Percentiles rank a stretch among this genome's conserved stretches.
phyloP scores from a whole-genome alignment of 345 rosid genomes.

The Abelmoschus esculentus region DNA sequence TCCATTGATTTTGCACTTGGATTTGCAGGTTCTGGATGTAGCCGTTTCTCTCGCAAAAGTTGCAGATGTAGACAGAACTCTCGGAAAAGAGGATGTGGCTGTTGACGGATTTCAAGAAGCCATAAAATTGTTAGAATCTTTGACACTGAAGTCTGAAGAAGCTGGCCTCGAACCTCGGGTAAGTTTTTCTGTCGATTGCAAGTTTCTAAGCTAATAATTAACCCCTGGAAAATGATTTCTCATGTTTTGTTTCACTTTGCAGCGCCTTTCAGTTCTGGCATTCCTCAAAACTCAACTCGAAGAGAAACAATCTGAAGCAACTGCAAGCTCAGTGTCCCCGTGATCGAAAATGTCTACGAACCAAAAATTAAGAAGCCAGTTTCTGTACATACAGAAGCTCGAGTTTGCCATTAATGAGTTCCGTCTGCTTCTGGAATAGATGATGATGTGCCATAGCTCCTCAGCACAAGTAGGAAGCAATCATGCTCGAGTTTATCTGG shows the following conservation, averaged over 20 bases:
- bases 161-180: slow-evolving; percentile 72
- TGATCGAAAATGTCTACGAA: not conserved
- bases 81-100: slow-evolving; percentile 64
- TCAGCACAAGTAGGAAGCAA: not conserved
- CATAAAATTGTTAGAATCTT: slow-evolving; percentile 59
- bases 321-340: slow-evolving; percentile 2
- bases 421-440: not conserved
- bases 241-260: slow-evolving; percentile 18
- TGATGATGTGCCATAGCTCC: not conserved
- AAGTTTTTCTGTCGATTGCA: slow-evolving; percentile 19
- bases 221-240: not conserved
- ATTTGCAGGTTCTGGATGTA: slow-evolving; percentile 52
- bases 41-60: slow-evolving; percentile 92
- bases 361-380: not conserved
- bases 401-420: slow-evolving; percentile 15
- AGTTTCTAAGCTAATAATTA: not conserved
- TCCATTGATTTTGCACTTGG: not conserved
- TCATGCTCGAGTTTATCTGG: not conserved
- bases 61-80: slow-evolving; percentile 75
- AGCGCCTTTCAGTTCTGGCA: slow-evolving; percentile 73
- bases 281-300: slow-evolving; percentile 67
- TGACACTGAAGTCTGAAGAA: slow-evolving; percentile 62
- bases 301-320: slow-evolving; percentile 39
- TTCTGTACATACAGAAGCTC: slow-evolving; percentile 15
- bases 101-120: slow-evolving; percentile 72